A percentile compares a stretch with the other conserved stretches of the same genome.
Conservation (phyloP, 768 basidiomycete genomes). For the Suillus decipiens region DNA sequence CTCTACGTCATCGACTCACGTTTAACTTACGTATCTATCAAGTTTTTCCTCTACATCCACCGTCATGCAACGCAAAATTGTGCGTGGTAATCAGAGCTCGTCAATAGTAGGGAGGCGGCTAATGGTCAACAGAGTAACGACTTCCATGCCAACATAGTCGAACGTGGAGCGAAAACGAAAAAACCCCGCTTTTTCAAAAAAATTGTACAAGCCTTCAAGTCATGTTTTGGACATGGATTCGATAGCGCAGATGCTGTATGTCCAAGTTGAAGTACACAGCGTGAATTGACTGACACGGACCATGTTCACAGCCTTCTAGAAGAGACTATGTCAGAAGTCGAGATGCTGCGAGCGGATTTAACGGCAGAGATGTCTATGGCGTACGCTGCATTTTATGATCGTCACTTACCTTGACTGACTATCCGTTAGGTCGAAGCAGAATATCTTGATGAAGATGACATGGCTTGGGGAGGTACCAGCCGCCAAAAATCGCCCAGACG, state of each 20-base stretch:
- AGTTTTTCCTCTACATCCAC: conserved; percentile 6
- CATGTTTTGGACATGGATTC: conserved; percentile 23
- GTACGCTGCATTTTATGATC: conserved; percentile 15
- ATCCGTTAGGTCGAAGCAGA: conserved; percentile 22
- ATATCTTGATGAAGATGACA: conserved; percentile 29
- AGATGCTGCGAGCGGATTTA: conserved; percentile 20
- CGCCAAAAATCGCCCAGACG: conserved; percentile 9
- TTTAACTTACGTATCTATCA: conserved; percentile 10
- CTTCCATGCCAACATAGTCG: neutral
- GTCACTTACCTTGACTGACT: conserved; percentile 2
- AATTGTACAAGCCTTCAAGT: conserved; percentile 20
- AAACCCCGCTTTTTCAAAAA: conserved; percentile 12
- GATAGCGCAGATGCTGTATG: conserved; percentile 18
- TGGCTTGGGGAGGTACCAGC: conserved; percentile 25
- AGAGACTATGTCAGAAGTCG: conserved; percentile 15
- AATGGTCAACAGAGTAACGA: conserved; percentile 13
- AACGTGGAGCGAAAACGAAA: conserved; percentile 10
- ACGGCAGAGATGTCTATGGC: conserved; percentile 21
- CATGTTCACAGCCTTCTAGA: conserved; percentile 17
- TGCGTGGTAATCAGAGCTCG: neutral
- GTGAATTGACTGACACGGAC: neutral
- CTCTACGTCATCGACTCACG: conserved; percentile 8
- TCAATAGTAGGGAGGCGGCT: neutral
- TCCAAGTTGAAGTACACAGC: neutral
- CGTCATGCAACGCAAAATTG: conserved; percentile 1